phyloP scores from a whole-genome alignment of 2,329 filamentous ascomycete genomes.

The Arthrobotrys sphaeroides region DNA sequence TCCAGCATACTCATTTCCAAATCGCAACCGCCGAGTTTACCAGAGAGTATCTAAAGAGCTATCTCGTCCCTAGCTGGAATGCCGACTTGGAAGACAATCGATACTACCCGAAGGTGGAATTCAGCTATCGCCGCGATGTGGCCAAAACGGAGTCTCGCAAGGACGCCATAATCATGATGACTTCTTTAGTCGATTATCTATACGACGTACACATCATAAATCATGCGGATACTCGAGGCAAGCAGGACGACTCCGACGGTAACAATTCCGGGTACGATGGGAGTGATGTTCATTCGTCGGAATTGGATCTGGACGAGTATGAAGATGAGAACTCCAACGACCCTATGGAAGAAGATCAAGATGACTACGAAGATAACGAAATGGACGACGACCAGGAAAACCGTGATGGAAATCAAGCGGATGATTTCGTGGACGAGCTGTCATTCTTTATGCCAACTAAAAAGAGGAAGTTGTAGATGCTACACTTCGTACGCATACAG shows the following conservation, averaged over 20 bases:
- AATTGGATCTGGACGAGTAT: no score
- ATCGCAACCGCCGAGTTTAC: no score
- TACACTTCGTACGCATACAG: no score
- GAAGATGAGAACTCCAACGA: background rate
- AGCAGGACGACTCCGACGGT: no score
- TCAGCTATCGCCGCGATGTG: background rate
- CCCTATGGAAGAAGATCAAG: background rate
- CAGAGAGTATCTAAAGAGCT: no score
- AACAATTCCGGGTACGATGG: no score
- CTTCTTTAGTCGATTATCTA: background rate
- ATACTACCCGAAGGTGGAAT: background rate
- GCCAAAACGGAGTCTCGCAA: background rate
- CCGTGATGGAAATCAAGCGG: background rate
- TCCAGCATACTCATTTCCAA: no score
- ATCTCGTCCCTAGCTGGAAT: background rate
- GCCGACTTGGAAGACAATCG: background rate
- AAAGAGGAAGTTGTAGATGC: background rate
- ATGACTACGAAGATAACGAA: background rate
- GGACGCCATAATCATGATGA: background rate
- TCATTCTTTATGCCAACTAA: no score
- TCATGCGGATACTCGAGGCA: no score
- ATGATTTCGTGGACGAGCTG: background rate
- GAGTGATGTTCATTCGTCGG: no score
- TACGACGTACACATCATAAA: background rate
- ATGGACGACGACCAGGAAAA: background rate